phyloP scores from a whole-genome alignment of 2,329 filamentous ascomycete species.

The Xylariaceae sp. region DNA sequence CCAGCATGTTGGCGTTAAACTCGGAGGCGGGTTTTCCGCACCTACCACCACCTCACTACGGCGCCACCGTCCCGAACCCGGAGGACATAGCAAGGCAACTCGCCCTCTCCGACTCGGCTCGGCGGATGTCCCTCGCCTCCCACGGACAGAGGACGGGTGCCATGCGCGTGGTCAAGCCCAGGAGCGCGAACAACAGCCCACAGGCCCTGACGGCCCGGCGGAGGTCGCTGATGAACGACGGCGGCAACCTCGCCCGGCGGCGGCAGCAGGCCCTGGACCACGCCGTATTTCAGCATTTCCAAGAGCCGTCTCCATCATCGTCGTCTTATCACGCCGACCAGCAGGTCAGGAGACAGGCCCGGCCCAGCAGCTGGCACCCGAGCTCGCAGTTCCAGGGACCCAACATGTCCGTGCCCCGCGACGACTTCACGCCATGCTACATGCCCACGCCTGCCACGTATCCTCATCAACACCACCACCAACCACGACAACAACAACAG shows the following conservation, averaged over 20 bases:
- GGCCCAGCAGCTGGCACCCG: conserved; percentile 73
- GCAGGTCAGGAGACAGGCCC: conserved; percentile 33
- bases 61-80: conserved; percentile 35
- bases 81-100: conserved; percentile 48
- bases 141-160: conserved; percentile 41
- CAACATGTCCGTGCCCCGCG: conserved; percentile 30
- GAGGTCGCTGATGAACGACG: conserved; percentile 49
- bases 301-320: conserved; percentile 9
- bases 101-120: conserved; percentile 36
- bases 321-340: conserved; percentile 21
- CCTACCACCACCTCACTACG: conserved; percentile 19
- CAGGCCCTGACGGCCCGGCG: conserved; percentile 44
- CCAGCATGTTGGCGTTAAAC: conserved; percentile 28
- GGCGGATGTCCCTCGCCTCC: conserved; percentile 41
- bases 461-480: too few species aligned
- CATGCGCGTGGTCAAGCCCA: conserved; percentile 58
- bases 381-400: conserved; percentile 42
- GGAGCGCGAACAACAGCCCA: conserved; percentile 63
- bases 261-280: conserved; percentile 42
- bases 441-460: conserved; percentile 31
- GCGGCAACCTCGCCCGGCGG: conserved; percentile 35
- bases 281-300: conserved; percentile 31
- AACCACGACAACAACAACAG: too few species aligned
- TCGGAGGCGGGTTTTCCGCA: conserved; percentile 26
- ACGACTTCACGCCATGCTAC: conserved; percentile 29